Evolutionary conservation across 805 yeast genomes (phyloP), one percentile per base, ranked within the genome.

Genomic region (Candida sphagnicola): DNA sequence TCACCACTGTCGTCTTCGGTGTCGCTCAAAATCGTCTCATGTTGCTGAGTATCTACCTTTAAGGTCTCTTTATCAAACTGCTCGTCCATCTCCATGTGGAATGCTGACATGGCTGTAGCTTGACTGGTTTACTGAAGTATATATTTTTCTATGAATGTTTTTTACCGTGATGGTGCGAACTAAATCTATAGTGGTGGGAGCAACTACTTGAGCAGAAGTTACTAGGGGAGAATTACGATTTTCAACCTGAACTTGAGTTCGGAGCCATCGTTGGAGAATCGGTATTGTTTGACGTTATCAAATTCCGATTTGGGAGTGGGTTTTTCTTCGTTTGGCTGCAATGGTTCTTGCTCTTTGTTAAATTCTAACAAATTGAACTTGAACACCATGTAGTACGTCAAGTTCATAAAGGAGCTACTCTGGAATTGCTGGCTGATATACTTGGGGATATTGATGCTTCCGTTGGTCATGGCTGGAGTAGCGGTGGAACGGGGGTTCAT

Each of bases 351-450:
- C 2, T 40, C 32, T 17, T 41, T 39, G 25, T 42, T 40, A 28
- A 64, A 54, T n/a, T 62, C 61, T 34, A 46, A 38, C 29, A 68
- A 47, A 45, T 61, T 63, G 34, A 67, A 65, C 41, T 61, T 58
- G 40, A 67, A 63, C 16, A 64, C 65, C 31, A 65, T 38, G 37
- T 43, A 58, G 43, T 67, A 67, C 35, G 55, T 55, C 31, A 68
- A 48, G 42, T 62, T 61, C 62, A 67, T 54, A 6, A 68, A 56
- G 13, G 52, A 42, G 2, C 62, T 49, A 41, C 65, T 51, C 47
- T 61, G 68, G 47, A 68, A 67, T 37, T 65, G 71, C 35, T 54
- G 62, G 10, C 62, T 46, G 33, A 65, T 39, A 38, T 47, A 50
- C 17, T 44, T 42, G 2, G 73, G 69, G 28, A 68, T 47, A 41